Evolutionary conservation across 768 basidiomycete species (phyloP), one percentile per base, ranked within the genome.

Genomic region (Mycena crocata): DNA sequence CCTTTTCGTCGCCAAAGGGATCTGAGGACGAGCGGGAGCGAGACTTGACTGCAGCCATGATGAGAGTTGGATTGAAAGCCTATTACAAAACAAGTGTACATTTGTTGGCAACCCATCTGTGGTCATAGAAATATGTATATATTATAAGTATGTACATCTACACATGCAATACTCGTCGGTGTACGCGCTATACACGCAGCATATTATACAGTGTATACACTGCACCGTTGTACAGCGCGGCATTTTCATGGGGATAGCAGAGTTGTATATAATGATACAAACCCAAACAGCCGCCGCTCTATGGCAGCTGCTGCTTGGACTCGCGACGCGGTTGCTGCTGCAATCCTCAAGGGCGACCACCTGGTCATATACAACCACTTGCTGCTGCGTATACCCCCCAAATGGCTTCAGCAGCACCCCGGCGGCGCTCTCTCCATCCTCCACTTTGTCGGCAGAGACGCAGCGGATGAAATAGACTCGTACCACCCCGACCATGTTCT

Each of bases 401-500:
- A 82, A 17, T 98, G 96, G 96, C 88, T 96, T n/a, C 79, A 86
- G 5, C 83, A 87, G 5, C 97, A 99, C 75, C 98, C 98, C 0
- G 98, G 98, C 45, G 96, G 97, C 40, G 78, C 87, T 5, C 90
- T 98, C 52, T 86, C 95, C 17, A 88, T 99, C 62, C 89, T 97
- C 28, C 98, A 99, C 80, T 98, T 96, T 73, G 90, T 98, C 44
- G 98, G 97, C 4, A 87, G 97, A 60, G 96, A 99, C 75, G 96
- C 97, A 0, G 88, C 94, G 0, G 93, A 97, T 81, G 98, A 99
- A 78, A 93, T 99, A 35, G 88, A 94, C 67, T 97, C 95, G 24
- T 98, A 93, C 80, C 98, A 99, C 76, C 83, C 84, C 9, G 84
- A 87, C 39, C 78, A 85, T 49, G 88, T 85, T 52, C 81, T 89